Evolutionary conservation across 441 rosid genomes (phyloP), one percentile per base, ranked within the genome.

Genomic region (Croton setiger): DNA sequence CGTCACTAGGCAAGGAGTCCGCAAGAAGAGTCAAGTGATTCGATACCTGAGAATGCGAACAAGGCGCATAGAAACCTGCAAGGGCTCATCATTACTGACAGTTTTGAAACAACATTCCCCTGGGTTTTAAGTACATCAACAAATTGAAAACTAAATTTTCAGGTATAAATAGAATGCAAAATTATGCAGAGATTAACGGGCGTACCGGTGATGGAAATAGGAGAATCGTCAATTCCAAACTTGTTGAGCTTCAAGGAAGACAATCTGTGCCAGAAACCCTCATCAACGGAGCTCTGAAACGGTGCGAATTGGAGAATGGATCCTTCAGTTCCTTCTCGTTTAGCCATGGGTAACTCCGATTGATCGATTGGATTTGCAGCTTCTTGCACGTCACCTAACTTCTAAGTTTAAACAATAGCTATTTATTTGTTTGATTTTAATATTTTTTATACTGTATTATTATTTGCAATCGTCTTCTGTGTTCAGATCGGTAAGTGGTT

Each of bases 51-150:
- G 83, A 71, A 79, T 92, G 91, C n/a, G 97, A 84, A 75, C 97
- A 90, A n/a, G 97, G 97, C 12, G 92, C 97, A 73, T 71, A 88
- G 81, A 87, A 94, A 77, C 97, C 98, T 93, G 82, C 68, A 85
- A 71, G 1, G 4, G 43, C 43, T 39, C 43, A 39, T 39, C 8
- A 39, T 39, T 4, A 5, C 5, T 39, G 1, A 39, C 10, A 5
- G 43, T 39, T 39, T 5, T 39, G 43, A 39, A 39, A 5, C 10
- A 39, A 39, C 7, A 39, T 6, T 39, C 8, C 43, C 7, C 43
- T 39, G 43, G 43, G 10, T 39, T 4, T 39, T 9, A 39, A 39
- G 43, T 39, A 7, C 7, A 39, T 39, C 52, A 27, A 43, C 27
- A n/a, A 27, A 47, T 27, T 3, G 17, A 58, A 15, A 58, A 15